A percentile compares a stretch with the other conserved stretches of the same genome.
Evolutionary conservation across 768 basidiomycete species (phyloP).

Genomic region (Podaxis sp.): DNA sequence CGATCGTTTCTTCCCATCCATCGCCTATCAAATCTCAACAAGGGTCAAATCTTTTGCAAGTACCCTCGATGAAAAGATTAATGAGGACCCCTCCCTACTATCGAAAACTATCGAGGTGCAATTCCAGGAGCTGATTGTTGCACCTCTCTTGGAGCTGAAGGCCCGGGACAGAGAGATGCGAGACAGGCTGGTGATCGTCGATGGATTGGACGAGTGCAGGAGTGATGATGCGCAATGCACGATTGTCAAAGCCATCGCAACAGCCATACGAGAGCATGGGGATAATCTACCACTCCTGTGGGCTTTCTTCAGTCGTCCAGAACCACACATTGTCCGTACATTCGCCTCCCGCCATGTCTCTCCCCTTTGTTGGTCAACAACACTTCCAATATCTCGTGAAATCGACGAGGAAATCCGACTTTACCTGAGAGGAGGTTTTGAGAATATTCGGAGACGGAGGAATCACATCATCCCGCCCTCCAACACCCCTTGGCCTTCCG

Average conservation of each 20-base stretch:
- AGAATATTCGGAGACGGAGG: not conserved
- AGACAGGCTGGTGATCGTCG: not conserved
- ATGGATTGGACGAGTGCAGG: constrained; percentile 5
- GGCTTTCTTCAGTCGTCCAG: constrained; percentile 6
- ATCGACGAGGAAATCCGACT: not conserved
- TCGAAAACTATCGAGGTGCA: constrained; percentile 3
- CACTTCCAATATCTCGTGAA: not conserved
- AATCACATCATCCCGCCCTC: not conserved
- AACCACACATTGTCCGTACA: not conserved
- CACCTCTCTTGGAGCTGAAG: not conserved
- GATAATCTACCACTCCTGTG: not conserved
- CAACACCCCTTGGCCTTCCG: not conserved
- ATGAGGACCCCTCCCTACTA: not conserved
- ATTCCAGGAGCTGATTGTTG: constrained; percentile 9
- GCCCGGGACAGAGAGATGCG: not conserved
- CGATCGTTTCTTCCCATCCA: not conserved
- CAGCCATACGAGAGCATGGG: not conserved
- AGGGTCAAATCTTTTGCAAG: not conserved
- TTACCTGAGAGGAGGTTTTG: not conserved
- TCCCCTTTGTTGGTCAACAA: not conserved
- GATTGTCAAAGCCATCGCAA: not conserved
- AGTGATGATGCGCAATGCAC: not conserved
- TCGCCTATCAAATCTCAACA: constrained; percentile 2
- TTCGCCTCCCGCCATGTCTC: not conserved
- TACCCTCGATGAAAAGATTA: not conserved